phyloP scores from a whole-genome alignment of 306 rosid genomes.

The Arachis hypogaea region DNA sequence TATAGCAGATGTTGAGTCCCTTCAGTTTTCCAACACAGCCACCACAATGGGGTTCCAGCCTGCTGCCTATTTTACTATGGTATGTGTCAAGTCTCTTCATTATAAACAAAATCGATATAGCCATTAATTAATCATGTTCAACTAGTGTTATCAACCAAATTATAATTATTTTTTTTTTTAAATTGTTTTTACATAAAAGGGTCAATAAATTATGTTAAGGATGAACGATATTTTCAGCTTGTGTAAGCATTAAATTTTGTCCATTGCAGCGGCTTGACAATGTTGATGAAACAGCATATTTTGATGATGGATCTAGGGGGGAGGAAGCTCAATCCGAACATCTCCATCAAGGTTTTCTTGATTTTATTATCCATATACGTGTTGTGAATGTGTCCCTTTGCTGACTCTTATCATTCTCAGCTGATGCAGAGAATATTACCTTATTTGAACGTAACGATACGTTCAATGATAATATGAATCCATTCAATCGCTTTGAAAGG shows the following conservation, averaged over 20 bases:
- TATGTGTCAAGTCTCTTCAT: constrained; percentile 35
- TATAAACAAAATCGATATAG: constrained; percentile 9
- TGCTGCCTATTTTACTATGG: constrained; percentile 69
- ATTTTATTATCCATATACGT: constrained; percentile 23
- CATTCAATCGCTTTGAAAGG: constrained; percentile 69
- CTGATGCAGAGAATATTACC: constrained; percentile 70
- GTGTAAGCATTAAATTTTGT: constrained; percentile 8
- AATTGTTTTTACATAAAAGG: too few relatives aligned
- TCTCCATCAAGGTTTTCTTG: constrained; percentile 71
- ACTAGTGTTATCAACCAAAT: background rate
- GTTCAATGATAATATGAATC: constrained; percentile 48
- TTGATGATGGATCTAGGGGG: constrained; percentile 41
- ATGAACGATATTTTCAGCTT: constrained; percentile 1
- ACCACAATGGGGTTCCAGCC: constrained; percentile 55
- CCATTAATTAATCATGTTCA: constrained; percentile 8
- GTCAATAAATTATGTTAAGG: background rate
- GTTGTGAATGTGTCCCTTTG: constrained; percentile 6
- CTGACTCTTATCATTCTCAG: constrained; percentile 51
- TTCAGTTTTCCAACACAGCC: constrained; percentile 43
- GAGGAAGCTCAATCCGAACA: constrained; percentile 51
- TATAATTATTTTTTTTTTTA: background rate
- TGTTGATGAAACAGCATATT: constrained; percentile 55
- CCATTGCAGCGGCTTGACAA: constrained; percentile 73
- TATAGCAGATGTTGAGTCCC: constrained; percentile 54
- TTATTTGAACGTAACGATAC: constrained; percentile 56